Percentiles rank a stretch among this genome's conserved stretches.
Evolutionary conservation across 164 flowering plant genomes (phyloP).

Genomic region (Magnolia changhungtana): DNA sequence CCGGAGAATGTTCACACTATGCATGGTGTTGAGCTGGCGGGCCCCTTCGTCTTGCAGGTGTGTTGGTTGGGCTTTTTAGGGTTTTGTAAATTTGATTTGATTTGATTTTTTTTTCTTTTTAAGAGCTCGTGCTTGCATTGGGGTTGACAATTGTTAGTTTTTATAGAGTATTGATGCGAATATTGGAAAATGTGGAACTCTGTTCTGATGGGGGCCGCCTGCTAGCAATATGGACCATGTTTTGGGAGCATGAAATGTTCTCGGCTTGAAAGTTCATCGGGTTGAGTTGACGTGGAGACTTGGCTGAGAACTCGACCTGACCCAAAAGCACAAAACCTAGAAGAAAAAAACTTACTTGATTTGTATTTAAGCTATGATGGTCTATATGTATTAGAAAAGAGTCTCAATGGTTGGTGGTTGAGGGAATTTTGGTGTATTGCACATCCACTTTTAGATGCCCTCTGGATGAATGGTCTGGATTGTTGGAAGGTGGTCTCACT

Average conservation of each 20-base stretch:
- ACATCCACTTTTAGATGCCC: too few species aligned
- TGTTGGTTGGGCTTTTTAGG: background rate
- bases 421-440: too few species aligned
- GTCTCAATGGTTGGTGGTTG: too few species aligned
- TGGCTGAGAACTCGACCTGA: background rate
- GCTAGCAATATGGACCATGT: background rate
- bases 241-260: background rate
- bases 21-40: slow-evolving; percentile 73
- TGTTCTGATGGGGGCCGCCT: too few species aligned
- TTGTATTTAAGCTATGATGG: too few species aligned
- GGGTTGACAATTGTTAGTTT: background rate
- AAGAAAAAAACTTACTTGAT: too few species aligned
- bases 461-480: too few species aligned
- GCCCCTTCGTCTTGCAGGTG: slow-evolving; percentile 91
- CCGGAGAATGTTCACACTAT: slow-evolving; percentile 55
- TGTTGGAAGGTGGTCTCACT: too few species aligned
- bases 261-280: background rate
- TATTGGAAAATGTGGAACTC: background rate
- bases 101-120: too few species aligned
- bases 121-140: background rate
- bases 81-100: background rate
- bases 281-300: background rate
- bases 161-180: background rate
- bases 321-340: background rate
- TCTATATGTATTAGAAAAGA: too few species aligned